phyloP scores from a whole-genome alignment of 2,329 filamentous ascomycete species.

The Aphanocladium album region DNA sequence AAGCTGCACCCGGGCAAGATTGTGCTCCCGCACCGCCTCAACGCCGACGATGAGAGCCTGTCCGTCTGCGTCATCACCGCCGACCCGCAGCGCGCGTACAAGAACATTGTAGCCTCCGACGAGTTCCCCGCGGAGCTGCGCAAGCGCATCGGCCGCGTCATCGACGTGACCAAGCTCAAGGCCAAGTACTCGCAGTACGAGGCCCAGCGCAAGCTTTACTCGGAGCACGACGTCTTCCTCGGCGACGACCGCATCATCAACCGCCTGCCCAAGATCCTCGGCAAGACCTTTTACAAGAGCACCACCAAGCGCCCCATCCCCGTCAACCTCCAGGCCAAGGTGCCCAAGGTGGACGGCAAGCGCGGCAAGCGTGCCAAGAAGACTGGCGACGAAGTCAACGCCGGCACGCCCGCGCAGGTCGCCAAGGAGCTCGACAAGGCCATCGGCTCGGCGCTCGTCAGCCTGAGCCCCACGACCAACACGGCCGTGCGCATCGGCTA shows the following conservation, averaged over 20 bases:
- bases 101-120: conserved; percentile 74
- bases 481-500: conserved; percentile 76
- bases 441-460: conserved; percentile 70
- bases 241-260: conserved; percentile 82
- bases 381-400: conserved; percentile 31
- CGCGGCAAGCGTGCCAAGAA: conserved; percentile 53
- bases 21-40: conserved; percentile 68
- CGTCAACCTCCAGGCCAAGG: conserved; percentile 61
- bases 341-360: conserved; percentile 57
- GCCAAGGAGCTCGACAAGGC: conserved; percentile 79
- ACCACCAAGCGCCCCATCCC: conserved; percentile 83
- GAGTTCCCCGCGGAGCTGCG: conserved; percentile 64
- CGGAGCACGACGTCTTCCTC: conserved; percentile 89
- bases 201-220: conserved; percentile 72
- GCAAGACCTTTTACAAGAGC: conserved; percentile 87
- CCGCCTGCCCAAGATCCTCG: conserved; percentile 69
- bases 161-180: conserved; percentile 74
- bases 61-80: conserved; percentile 85
- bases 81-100: conserved; percentile 77
- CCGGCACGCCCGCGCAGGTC: conserved; percentile 58
- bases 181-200: conserved; percentile 88
- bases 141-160: conserved; percentile 66
- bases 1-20: conserved; percentile 83
- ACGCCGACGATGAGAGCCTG: conserved; percentile 47
- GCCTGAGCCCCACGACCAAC: conserved; percentile 72